Evolutionary conservation across 164 flowering plant species (phyloP).

Genomic region (Vitis cinerea): DNA sequence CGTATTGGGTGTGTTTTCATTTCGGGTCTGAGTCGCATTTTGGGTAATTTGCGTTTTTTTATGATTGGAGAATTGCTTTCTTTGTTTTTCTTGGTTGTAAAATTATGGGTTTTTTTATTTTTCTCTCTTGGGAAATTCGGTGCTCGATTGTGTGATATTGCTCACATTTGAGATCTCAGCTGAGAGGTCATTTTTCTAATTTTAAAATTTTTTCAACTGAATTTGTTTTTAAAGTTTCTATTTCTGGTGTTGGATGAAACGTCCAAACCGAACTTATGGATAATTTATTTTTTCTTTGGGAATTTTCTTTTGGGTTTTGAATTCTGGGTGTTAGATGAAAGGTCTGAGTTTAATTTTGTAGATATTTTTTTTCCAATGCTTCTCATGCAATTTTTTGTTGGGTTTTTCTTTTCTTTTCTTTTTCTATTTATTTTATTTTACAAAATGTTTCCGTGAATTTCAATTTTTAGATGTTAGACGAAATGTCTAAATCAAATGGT

Average conservation of each 20-base stretch:
- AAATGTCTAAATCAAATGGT: conserved; percentile 12
- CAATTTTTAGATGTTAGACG: background rate
- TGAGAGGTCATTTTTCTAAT: conserved; percentile 12
- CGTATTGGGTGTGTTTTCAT: conserved; percentile 2
- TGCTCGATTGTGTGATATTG: conserved; percentile 3
- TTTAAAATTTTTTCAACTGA: background rate
- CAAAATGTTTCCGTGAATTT: background rate
- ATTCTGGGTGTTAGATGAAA: no score
- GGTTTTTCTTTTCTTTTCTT: background rate
- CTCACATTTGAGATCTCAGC: conserved; percentile 14
- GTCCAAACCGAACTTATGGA: background rate
- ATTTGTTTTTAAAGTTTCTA: background rate
- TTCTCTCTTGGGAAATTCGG: conserved; percentile 1
- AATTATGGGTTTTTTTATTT: background rate
- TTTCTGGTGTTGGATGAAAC: conserved; percentile 6
- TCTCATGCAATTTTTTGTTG: no score
- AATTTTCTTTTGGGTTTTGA: no score
- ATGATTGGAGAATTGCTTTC: background rate
- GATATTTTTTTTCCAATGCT: background rate
- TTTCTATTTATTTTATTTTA: background rate
- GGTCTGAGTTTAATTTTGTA: background rate
- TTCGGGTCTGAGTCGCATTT: conserved; percentile 10
- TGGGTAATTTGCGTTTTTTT: conserved; percentile 3
- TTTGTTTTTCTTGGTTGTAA: background rate
- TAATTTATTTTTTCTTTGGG: no score